Evolutionary conservation across 2,329 filamentous ascomycete genomes (phyloP), one percentile per base, ranked within the genome.

Genomic region (Claviceps monticola): DNA sequence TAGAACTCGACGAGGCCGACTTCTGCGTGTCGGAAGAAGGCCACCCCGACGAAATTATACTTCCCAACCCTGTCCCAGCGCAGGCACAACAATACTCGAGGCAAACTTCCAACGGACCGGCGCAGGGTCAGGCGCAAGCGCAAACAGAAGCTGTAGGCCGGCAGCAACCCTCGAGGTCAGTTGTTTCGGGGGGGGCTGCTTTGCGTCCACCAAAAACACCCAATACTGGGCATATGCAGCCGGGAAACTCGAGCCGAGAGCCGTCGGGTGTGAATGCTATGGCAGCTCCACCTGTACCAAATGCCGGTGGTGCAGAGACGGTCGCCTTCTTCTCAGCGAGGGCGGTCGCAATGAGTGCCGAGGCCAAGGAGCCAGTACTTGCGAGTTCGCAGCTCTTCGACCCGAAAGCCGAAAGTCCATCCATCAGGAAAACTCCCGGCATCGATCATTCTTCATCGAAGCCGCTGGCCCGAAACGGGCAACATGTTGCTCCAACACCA

Each of bases 391-490:
- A 79, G 13, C 71, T 74, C 23, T 91, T 90, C 65, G 84, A 90
- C 59, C 85, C 84, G 2, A 82, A 82, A 53, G 75, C 81, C 5
- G 84, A 90, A 60, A 88, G 83, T 55, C 89, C 90, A 0, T 93
- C 89, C 0, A 89, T 95, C 62, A 80, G 88, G 55, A 90, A 91
- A 63, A 96, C 91, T 0, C 85, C 86, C 0, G 90, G 90, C 2
- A 78, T 96, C 41, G 88, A 96, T 61, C 88, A 94, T 62, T 81
- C 71, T 21, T 83, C 80, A 49, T 90, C 86, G 4, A 83, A 84
- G 50, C 88, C 89, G 0, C 70, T 95, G 2, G 76, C 75, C 4
- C 78, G 75, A 55, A 74, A 72, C 46, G 69, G 74, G 0, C 71
- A 77, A 56, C 77, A 82, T 53, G 69, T 80, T 0, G 63, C 73